phyloP scores from a whole-genome alignment of 345 rosid genomes.

The Salix brachista region DNA sequence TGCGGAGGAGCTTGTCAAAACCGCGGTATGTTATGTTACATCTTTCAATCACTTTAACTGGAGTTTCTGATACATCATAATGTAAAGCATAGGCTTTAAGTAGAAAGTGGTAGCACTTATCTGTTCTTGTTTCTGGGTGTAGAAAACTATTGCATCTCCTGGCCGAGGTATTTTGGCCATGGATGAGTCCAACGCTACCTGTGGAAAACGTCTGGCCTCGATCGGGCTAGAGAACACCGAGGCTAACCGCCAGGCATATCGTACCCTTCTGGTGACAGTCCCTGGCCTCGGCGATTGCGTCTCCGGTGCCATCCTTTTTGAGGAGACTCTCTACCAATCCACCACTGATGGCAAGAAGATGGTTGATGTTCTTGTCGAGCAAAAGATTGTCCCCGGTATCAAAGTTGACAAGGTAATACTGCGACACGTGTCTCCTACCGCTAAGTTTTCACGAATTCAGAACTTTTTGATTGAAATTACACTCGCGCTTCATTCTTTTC shows the following conservation, averaged over 20 bases:
- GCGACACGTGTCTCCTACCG: background rate
- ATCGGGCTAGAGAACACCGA: constrained; percentile 95
- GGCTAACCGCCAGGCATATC: constrained; percentile 94
- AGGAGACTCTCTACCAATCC: constrained; percentile 96
- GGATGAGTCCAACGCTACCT: constrained; percentile 97
- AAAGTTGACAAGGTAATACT: constrained; percentile 85
- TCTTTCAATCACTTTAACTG: background rate
- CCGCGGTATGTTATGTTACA: constrained; percentile 58
- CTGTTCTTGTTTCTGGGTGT: constrained; percentile 7
- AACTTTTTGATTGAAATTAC: background rate
- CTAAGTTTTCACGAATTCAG: background rate
- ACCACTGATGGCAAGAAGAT: constrained; percentile 83
- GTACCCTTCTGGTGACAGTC: constrained; percentile 74
- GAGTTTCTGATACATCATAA: background rate
- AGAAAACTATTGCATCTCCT: constrained; percentile 94
- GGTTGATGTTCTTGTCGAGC: constrained; percentile 84
- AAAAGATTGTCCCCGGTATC: constrained; percentile 93
- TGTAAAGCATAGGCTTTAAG: background rate
- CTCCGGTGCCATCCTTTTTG: constrained; percentile 91
- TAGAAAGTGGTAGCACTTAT: background rate
- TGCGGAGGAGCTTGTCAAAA: constrained; percentile 93
- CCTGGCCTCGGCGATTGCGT: constrained; percentile 85
- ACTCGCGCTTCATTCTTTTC: background rate
- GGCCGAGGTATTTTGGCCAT: constrained; percentile 98
- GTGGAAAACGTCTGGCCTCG: constrained; percentile 91